Conservation (phyloP, 257 asterid genomes). For the Solanum gandarillasii region DNA sequence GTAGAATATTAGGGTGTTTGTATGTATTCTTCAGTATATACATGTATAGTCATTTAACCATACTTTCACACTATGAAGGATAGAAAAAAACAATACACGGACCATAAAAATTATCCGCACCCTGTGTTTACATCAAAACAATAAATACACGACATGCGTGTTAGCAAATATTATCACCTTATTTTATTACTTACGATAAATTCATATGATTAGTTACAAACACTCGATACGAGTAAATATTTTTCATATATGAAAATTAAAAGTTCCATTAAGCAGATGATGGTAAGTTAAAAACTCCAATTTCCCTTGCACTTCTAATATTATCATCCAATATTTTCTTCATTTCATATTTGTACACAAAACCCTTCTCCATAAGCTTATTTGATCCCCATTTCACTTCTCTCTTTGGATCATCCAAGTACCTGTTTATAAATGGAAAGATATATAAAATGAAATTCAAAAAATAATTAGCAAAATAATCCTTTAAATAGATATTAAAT, state of each 20-base stretch:
- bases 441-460: background rate
- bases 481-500: background rate
- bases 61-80: background rate
- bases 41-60: background rate
- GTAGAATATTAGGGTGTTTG: too few relatives aligned
- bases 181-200: background rate
- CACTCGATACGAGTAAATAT: background rate
- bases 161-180: background rate
- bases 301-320: conserved; percentile 4
- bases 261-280: background rate
- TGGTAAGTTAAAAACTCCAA: conserved; percentile 2
- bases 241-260: background rate
- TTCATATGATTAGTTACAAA: background rate
- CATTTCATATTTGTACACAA: conserved; percentile 5
- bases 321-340: conserved; percentile 8
- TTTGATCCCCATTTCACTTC: conserved; percentile 10
- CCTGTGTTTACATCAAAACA: background rate
- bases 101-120: background rate
- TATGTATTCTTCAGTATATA: too few relatives aligned
- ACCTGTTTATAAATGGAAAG: background rate
- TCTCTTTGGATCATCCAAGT: conserved; percentile 11
- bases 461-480: background rate
- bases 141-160: background rate
- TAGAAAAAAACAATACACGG: background rate
- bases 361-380: conserved; percentile 16